Percentiles rank a stretch among this genome's conserved stretches.
Conservation (phyloP, 176 grass and related monocot genomes). For the Paspalum notatum region DNA sequence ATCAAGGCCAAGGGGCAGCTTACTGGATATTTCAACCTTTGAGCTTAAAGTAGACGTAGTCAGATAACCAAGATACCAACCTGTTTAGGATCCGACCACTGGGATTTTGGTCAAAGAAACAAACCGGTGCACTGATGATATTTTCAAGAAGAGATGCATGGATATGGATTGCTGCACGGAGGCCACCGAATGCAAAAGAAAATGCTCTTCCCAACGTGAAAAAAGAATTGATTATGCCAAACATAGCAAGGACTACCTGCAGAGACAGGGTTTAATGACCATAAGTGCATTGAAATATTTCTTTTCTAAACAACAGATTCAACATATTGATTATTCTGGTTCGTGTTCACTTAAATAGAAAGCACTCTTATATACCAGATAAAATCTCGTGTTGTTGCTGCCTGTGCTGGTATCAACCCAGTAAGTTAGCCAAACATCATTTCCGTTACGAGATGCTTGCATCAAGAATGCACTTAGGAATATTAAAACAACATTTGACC, state of each 20-base stretch:
- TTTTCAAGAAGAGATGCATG: constrained; percentile 81
- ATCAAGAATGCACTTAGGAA: constrained; percentile 75
- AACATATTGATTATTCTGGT: constrained; percentile 19
- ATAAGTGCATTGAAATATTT: constrained; percentile 31
- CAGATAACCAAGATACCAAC: constrained; percentile 44
- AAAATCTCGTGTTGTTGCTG: constrained; percentile 60
- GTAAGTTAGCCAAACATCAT: constrained; percentile 95
- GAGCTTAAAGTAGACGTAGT: constrained; percentile 6
- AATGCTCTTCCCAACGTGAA: constrained; percentile 91
- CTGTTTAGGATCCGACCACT: constrained; percentile 90
- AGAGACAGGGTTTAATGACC: constrained; percentile 38
- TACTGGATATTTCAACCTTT: not conserved
- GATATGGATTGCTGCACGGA: constrained; percentile 77
- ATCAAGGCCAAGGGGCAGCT: not conserved
- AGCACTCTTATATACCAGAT: constrained; percentile 69
- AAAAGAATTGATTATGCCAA: constrained; percentile 88
- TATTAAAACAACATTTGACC: constrained; percentile 70
- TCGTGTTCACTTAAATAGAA: constrained; percentile 15
- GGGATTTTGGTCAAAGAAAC: constrained; percentile 91
- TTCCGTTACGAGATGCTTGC: constrained; percentile 97
- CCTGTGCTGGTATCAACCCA: constrained; percentile 83
- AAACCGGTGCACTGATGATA: constrained; percentile 70
- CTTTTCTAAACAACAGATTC: not conserved
- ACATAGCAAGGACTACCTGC: constrained; percentile 73
- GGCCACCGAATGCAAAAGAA: constrained; percentile 89